Conservation (phyloP, 225 moss, liverwort and hornwort species). For the Rhytidiadelphus loreus region DNA sequence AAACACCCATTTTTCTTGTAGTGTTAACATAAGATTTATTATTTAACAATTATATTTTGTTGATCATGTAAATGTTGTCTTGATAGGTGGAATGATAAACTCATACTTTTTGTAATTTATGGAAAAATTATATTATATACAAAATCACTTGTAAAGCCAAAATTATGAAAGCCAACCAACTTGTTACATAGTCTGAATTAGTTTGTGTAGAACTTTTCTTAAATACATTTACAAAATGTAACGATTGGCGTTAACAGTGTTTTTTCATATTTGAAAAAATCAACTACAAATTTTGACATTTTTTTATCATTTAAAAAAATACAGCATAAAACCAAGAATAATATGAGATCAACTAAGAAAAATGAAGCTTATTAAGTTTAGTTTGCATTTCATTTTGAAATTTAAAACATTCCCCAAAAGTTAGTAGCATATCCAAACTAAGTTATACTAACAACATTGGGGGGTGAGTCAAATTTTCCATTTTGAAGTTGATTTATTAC, state of each 20-base stretch:
- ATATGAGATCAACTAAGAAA: neutral
- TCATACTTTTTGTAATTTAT: neutral
- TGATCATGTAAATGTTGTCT: neutral
- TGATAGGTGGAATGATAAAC: neutral
- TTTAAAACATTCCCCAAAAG: neutral
- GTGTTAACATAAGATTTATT: neutral
- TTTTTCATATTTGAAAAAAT: neutral
- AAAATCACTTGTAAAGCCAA: neutral
- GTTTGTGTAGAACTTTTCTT: too few species aligned
- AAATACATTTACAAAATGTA: neutral
- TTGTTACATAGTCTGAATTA: too few species aligned
- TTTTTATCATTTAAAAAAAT: neutral
- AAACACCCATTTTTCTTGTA: too few species aligned
- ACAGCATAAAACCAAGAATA: neutral
- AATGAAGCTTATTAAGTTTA: neutral
- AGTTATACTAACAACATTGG: too few species aligned
- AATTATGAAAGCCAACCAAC: neutral
- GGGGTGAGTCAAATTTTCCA: accelerated
- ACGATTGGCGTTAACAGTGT: accelerated
- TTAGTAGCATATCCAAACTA: neutral
- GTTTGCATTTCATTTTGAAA: neutral
- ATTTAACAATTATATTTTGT: neutral
- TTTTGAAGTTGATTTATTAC: neutral
- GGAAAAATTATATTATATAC: neutral
- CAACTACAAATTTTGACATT: neutral